phyloP scores from a whole-genome alignment of 2,329 filamentous ascomycete genomes.

The Penicillium sp. region DNA sequence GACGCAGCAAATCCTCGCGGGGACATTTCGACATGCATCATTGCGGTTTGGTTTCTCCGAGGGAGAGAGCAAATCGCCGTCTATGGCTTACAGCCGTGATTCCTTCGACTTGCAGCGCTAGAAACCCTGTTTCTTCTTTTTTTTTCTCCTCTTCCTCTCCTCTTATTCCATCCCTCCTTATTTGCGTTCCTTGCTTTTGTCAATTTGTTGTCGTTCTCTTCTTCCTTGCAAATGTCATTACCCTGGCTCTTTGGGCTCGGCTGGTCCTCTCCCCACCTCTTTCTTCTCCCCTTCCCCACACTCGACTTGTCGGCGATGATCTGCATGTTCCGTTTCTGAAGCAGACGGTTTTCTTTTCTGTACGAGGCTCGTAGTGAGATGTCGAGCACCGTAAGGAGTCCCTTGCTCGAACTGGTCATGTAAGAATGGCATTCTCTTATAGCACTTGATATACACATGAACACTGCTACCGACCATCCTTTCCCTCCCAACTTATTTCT shows the following conservation, averaged over 20 bases:
- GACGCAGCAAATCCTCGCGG: constrained; percentile 27
- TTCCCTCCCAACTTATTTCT: too few species aligned
- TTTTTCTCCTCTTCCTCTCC: constrained; percentile 5
- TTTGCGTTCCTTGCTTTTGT: constrained; percentile 9
- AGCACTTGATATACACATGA: constrained; percentile 4
- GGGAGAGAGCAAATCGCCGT: background rate
- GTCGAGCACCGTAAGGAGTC: constrained; percentile 4
- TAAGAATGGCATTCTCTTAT: constrained; percentile 11
- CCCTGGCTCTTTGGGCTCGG: constrained; percentile 22
- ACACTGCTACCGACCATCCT: too few species aligned
- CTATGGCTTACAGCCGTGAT: constrained; percentile 17
- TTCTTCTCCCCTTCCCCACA: constrained; percentile 6
- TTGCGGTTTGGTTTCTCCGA: constrained; percentile 20
- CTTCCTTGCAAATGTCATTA: constrained; percentile 23
- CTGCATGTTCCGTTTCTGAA: constrained; percentile 21
- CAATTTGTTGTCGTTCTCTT: constrained; percentile 14
- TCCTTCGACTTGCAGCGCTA: constrained; percentile 34
- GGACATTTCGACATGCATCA: constrained; percentile 30
- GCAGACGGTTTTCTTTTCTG: constrained; percentile 12
- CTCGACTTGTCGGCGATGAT: constrained; percentile 13
- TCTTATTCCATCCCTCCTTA: constrained; percentile 3
- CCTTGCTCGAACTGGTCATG: constrained; percentile 5
- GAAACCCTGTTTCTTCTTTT: constrained; percentile 31
- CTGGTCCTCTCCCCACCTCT: constrained; percentile 9
- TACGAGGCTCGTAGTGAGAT: constrained; percentile 9